Evolutionary conservation across 1,284 basidiomycete genomes (phyloP), one percentile per base, ranked within the genome.

Genomic region (Ustilago hordei): DNA sequence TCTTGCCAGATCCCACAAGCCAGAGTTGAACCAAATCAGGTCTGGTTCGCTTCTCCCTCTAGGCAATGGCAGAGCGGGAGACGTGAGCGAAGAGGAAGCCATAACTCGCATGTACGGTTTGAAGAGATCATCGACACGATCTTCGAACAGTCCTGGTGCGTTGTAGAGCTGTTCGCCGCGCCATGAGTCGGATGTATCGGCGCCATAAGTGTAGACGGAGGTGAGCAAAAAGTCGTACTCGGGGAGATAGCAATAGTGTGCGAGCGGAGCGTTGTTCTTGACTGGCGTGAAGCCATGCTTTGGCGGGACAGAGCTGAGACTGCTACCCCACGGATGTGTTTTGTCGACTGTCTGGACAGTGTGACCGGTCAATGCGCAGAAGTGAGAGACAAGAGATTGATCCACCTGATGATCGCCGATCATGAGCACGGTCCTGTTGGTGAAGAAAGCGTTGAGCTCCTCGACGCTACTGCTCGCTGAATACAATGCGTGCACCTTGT

Each of bases 221-320:
- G 82, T 83, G 54, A 87, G 75, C 50, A 87, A 63, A 47, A 87
- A 85, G 62, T 87, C 85, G 63, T 84, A 82, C 50, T 84, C 74
- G 2, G 86, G 85, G 39, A 86, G 55, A 72, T 87, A 86, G 79
- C 87, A 87, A 60, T 87, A 82, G 57, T 87, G 79, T 7, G 86
- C 87, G 9, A 86, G 65, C 13, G 84, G 81, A 4, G 80, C 82
- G 53, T 87, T 85, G 52, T 60, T 76, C 32, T 63, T 52, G 54
- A 69, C 59, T 7, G 69, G 62, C 2, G 77, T 70, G 35, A 71
- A 67, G 17, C 68, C 71, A 54, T 81, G 75, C 41, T 71, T 76
- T 39, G 68, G 61, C 5, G 78, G 71, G 0, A 81, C 81, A 1
- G 56, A 19, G 39, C 72, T 76, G 48, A 83, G 78, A 55, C 75